Base-by-base conservation (phyloP, 176 grass and related monocot genomes). In the Oryza brachyantha region DNA sequence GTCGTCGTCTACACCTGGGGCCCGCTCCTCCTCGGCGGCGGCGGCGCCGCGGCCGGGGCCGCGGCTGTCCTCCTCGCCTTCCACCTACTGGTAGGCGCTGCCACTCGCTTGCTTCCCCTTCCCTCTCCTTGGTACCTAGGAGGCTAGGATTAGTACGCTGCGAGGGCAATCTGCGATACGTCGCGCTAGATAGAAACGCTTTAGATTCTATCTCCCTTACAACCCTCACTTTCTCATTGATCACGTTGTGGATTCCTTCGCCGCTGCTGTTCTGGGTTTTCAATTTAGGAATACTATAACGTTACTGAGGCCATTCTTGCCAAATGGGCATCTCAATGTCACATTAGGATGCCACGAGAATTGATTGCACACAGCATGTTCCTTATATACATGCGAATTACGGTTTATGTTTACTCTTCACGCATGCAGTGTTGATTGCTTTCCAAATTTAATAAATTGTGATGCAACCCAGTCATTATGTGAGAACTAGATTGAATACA, bases 1-100 rank as follows among this genome's bases (percentile, higher is more conserved):
- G 85, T 97, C 38, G 83, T 97, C 69, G 41, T 86, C 70, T 90
- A 63, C 45, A 76, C 82, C 35, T 97, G 94, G 94, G 94, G 89
- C 40, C 91, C 94, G 1, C 5, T 63, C 29, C 85, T 97, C 60
- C 72, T 84, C 29, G 25, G 17, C 22, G 71, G 63, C 5, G 77
- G 80, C 13, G 52, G 34, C 19, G 6, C 76, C 35, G 84, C 74
- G 7, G 87, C 73, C n/a, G 73, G 68, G 0, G 85, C 91, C 7
- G 70, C 75, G 1, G 29, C 67, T 57, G 35, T 97, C 68, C 76
- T 94, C 73, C 27, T 70, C 61, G 80, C 68, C 68, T 98, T 93
- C 65, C 87, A 98, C 67, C 13, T 94, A 16, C 77, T 98, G 80
- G 95, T 98, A 88, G 78, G 4, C 27, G 29, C 24, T 19, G 46